Conservation (phyloP, 306 rosid species). For the Psophocarpus tetragonolobus region DNA sequence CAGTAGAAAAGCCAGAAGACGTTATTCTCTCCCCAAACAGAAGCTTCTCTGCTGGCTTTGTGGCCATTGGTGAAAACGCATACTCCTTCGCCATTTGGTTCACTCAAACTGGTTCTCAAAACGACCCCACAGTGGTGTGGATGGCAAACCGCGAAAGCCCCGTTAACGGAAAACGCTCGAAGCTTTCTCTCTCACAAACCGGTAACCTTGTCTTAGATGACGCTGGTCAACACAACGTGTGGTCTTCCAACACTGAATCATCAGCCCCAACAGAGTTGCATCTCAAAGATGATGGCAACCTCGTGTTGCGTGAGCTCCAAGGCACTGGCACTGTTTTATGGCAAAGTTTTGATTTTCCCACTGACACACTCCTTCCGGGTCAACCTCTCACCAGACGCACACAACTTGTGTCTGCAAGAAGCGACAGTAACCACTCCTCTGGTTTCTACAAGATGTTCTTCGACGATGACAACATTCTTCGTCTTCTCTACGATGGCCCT, state of each 20-base stretch:
- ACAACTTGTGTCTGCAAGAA: not conserved
- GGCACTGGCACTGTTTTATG: not conserved
- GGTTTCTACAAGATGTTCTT: slow-evolving; percentile 40
- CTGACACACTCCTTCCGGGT: not conserved
- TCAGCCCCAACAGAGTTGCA: not conserved
- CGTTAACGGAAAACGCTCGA: slow-evolving; percentile 43
- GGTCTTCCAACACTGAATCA: slow-evolving; percentile 37
- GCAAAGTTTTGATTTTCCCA: not conserved
- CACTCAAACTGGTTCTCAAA: not conserved
- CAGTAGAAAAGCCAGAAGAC: not conserved
- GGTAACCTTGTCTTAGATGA: slow-evolving; percentile 42
- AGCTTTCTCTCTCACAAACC: slow-evolving; percentile 29
- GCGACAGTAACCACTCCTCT: slow-evolving; percentile 23
- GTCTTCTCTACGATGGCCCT: not conserved
- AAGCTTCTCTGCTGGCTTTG: not conserved
- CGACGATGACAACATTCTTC: not conserved
- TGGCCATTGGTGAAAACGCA: not conserved
- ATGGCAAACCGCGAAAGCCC: not conserved
- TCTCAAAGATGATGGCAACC: slow-evolving; percentile 22
- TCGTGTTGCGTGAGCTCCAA: not conserved
- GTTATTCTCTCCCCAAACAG: not conserved
- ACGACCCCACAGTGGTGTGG: not conserved
- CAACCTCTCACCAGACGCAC: not conserved
- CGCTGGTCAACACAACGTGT: slow-evolving; percentile 28
- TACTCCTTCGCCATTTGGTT: not conserved